phyloP scores from a whole-genome alignment of 108 stramenopile genomes.

The Cyclotella choctawhatcheeana region DNA sequence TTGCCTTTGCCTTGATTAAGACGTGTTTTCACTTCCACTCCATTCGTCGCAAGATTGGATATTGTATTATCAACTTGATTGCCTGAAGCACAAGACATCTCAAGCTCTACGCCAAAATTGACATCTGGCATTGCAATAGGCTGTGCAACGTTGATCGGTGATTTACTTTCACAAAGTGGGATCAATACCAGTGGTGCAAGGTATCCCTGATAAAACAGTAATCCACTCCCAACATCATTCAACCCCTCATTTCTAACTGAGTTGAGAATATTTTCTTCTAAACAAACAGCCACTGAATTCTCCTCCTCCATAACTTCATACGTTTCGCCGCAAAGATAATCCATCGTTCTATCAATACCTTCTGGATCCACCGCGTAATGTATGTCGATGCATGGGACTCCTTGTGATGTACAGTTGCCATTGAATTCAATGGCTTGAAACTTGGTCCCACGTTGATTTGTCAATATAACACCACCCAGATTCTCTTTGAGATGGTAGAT shows the following conservation, averaged over 20 bases:
- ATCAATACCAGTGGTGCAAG: constrained; percentile 22
- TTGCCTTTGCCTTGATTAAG: constrained; percentile 11
- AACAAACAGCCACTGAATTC: constrained; percentile 20
- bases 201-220: constrained; percentile 25
- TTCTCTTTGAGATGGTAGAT: not conserved
- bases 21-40: constrained; percentile 15
- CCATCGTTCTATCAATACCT: constrained; percentile 22
- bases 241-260: constrained; percentile 17
- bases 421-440: constrained; percentile 40
- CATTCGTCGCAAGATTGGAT: constrained; percentile 11
- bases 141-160: not conserved
- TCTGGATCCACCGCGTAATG: constrained; percentile 33
- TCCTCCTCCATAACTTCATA: constrained; percentile 14
- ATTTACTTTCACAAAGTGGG: not conserved
- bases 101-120: constrained; percentile 40
- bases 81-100: constrained; percentile 36
- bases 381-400: constrained; percentile 26
- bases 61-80: constrained; percentile 8
- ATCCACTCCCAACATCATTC: constrained; percentile 31
- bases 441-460: constrained; percentile 30
- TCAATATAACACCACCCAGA: constrained; percentile 26
- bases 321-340: constrained; percentile 28
- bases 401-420: not conserved
- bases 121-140: constrained; percentile 9
- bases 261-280: constrained; percentile 29